These are phyloP conservation scores for Novymonas esmeraldas DNA, from an alignment of 208 protist genomes.

Conservation along the genomic window DNA sequence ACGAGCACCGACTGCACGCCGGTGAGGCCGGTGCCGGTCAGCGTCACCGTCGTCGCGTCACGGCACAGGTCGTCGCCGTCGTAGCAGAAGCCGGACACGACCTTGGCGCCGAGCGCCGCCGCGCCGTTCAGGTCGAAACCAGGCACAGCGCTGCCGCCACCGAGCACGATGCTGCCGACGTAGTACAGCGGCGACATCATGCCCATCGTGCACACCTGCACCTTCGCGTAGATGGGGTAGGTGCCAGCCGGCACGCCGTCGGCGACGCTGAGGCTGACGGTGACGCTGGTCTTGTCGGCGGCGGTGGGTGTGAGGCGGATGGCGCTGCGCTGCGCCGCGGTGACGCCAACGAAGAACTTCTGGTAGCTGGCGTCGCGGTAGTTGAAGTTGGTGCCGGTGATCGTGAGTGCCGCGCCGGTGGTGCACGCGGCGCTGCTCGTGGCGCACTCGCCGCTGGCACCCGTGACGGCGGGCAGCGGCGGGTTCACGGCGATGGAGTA, in stretches of 20 bases:
- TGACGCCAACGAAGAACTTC: constrained; percentile 31
- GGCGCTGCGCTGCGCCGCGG: constrained; percentile 18
- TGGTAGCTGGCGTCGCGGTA: constrained; percentile 24
- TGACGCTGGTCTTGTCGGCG: constrained; percentile 13
- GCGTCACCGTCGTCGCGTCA: constrained; percentile 9
- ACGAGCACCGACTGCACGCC: constrained; percentile 10
- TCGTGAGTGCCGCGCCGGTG: constrained; percentile 22
- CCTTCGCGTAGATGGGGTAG: constrained; percentile 32
- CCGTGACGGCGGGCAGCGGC: constrained; percentile 27
- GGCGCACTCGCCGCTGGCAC: constrained; percentile 33
- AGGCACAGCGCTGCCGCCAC: constrained; percentile 1
- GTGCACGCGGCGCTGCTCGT: constrained; percentile 30
- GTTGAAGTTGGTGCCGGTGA: constrained; percentile 42
- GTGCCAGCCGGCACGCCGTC: constrained; percentile 2
- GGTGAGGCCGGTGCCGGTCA: constrained; percentile 15
- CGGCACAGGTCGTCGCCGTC: constrained; percentile 16
- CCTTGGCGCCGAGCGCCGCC: not conserved
- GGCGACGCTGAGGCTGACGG: constrained; percentile 17
- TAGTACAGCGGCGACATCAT: constrained; percentile 34
- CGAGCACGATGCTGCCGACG: constrained; percentile 29
- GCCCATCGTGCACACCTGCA: constrained; percentile 31
- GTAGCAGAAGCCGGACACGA: constrained; percentile 13
- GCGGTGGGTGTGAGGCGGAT: constrained; percentile 16
- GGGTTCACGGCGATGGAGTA: constrained; percentile 31
- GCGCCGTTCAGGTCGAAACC: constrained; percentile 7